Evolutionary conservation across 768 basidiomycete genomes (phyloP).

Genomic region (Coprinopsis sp.): DNA sequence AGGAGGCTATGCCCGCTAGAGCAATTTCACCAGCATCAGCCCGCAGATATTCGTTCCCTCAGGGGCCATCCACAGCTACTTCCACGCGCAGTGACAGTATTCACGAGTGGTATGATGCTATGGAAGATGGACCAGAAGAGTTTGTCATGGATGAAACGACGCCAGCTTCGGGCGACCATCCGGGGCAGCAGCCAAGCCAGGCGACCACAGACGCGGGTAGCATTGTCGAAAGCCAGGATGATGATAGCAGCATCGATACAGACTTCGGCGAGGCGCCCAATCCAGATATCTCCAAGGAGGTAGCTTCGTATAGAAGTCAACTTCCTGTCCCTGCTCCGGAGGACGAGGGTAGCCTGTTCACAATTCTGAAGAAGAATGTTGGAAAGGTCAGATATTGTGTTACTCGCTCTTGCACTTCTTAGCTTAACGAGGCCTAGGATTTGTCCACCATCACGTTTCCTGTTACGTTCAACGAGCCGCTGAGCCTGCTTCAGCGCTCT

Average conservation of each 20-base stretch:
- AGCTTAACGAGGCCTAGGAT: constrained; percentile 44
- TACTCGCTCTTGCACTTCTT: constrained; percentile 3
- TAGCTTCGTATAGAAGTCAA: constrained; percentile 46
- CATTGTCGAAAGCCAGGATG: constrained; percentile 33
- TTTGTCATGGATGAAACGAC: constrained; percentile 52
- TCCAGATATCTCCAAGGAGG: constrained; percentile 14
- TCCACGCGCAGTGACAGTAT: constrained; percentile 43
- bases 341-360: constrained; percentile 80
- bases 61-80: constrained; percentile 45
- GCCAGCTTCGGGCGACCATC: constrained; percentile 29
- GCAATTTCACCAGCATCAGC: constrained; percentile 15
- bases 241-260: constrained; percentile 50
- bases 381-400: constrained; percentile 55
- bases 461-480: constrained; percentile 87
- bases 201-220: constrained; percentile 36
- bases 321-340: constrained; percentile 58
- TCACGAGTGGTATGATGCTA: constrained; percentile 76
- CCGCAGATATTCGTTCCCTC: constrained; percentile 25
- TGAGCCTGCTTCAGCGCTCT: constrained; percentile 74
- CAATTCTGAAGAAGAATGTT: constrained; percentile 83
- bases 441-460: constrained; percentile 78
- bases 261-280: constrained; percentile 38
- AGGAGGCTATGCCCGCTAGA: constrained; percentile 12
- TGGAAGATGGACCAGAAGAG: constrained; percentile 67
- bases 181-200: constrained; percentile 32